Evolutionary conservation across 2,329 filamentous ascomycete genomes (phyloP).

Genomic region (Fusarium circinatum): DNA sequence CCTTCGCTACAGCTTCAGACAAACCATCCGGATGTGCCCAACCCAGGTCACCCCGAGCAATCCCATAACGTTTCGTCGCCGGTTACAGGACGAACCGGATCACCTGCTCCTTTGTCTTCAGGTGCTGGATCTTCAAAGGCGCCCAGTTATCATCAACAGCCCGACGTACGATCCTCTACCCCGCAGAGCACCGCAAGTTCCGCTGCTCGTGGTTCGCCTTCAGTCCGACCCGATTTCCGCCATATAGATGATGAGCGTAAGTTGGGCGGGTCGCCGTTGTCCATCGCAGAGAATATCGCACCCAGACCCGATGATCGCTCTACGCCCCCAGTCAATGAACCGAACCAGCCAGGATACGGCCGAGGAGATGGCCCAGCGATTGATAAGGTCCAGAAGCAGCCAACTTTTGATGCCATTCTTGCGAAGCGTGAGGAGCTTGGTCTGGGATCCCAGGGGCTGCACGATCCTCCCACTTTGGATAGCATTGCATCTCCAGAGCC

Average conservation of each 20-base stretch:
- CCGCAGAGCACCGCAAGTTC: constrained; percentile 38
- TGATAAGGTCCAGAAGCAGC: constrained; percentile 25
- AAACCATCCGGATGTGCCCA: constrained; percentile 15
- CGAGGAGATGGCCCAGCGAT: constrained; percentile 5
- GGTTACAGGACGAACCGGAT: constrained; percentile 25
- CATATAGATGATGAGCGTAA: constrained; percentile 71
- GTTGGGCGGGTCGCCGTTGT: constrained; percentile 66
- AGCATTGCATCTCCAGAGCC: constrained; percentile 2
- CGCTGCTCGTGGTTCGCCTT: constrained; percentile 63
- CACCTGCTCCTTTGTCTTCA: constrained; percentile 32
- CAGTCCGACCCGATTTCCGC: constrained; percentile 80
- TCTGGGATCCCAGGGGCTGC: neutral
- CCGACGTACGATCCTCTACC: constrained; percentile 40
- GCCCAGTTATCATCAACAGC: constrained; percentile 31
- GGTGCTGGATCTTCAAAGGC: constrained; percentile 26
- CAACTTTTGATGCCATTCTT: constrained; percentile 38
- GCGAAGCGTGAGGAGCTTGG: constrained; percentile 27
- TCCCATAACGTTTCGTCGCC: constrained; percentile 26
- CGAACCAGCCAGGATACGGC: neutral
- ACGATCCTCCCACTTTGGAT: constrained; percentile 2
- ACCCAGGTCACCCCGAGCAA: constrained; percentile 16
- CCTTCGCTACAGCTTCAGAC: constrained; percentile 45
- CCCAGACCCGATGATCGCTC: constrained; percentile 50
- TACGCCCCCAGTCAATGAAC: constrained; percentile 21
- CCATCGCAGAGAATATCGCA: constrained; percentile 64